Percentiles rank a stretch among this genome's conserved stretches.
Conservation (phyloP, 2,329 filamentous ascomycete genomes). For the Stachybotrys chartarum region DNA sequence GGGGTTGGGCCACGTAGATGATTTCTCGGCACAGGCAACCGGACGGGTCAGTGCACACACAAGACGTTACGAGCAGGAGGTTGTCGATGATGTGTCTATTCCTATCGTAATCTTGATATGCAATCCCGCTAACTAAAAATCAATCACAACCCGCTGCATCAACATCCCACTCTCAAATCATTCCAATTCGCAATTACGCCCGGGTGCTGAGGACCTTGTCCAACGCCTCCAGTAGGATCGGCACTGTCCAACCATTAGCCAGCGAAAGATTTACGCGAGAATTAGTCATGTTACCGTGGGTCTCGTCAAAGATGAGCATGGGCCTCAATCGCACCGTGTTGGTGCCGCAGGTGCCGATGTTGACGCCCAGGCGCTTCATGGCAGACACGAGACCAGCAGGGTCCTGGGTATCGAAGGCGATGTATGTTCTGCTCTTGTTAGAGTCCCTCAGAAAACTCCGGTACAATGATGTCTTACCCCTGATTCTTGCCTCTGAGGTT, state of each 20-base stretch:
- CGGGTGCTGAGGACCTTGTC: neutral
- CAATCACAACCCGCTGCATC: too few relatives aligned
- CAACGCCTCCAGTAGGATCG: slow-evolving; percentile 8
- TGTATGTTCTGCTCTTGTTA: slow-evolving; percentile 48
- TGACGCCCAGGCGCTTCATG: slow-evolving; percentile 66
- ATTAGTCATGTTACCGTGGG: slow-evolving; percentile 42
- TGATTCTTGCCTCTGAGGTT: slow-evolving; percentile 73
- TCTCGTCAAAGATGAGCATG: slow-evolving; percentile 75
- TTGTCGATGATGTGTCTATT: too few relatives aligned
- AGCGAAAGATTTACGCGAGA: neutral
- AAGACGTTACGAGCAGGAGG: too few relatives aligned
- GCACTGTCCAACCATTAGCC: neutral
- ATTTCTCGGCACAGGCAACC: too few relatives aligned
- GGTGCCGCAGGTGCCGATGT: slow-evolving; percentile 69
- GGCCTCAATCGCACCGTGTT: slow-evolving; percentile 65
- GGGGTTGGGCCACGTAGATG: too few relatives aligned
- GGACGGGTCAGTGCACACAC: too few relatives aligned
- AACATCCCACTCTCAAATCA: too few relatives aligned
- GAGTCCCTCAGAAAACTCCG: neutral
- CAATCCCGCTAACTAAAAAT: too few relatives aligned
- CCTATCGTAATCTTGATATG: too few relatives aligned
- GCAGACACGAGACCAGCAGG: slow-evolving; percentile 62
- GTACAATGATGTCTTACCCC: slow-evolving; percentile 24
- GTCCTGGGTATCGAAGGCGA: slow-evolving; percentile 69
- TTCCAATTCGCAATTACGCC: neutral